Conservation (phyloP, 2,329 filamentous ascomycete species). For the Hirsutella thompsonii region DNA sequence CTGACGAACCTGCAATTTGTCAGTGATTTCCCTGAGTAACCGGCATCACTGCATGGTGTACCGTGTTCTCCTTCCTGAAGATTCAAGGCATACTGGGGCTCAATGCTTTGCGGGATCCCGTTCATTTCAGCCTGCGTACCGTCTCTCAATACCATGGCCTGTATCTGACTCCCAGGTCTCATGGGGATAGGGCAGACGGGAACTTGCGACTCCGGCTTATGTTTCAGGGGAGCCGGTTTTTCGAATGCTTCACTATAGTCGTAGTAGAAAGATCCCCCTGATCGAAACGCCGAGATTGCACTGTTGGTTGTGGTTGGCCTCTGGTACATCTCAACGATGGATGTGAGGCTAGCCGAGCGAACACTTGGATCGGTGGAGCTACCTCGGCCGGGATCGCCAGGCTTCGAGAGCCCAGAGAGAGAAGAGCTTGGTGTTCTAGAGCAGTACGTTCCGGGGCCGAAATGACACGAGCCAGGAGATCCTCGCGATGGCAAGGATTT, state of each 20-base stretch:
- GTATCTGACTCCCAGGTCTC: conserved; percentile 10
- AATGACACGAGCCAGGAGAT: conserved; percentile 13
- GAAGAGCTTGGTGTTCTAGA: conserved; percentile 24
- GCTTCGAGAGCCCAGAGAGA: conserved; percentile 12
- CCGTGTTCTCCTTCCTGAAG: not conserved
- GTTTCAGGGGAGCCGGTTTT: conserved; percentile 10
- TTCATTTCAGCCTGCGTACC: conserved; percentile 7
- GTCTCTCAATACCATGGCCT: conserved; percentile 14
- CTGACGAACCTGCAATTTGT: not conserved
- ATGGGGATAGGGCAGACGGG: conserved; percentile 19
- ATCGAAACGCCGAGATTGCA: conserved; percentile 14
- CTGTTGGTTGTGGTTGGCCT: conserved; percentile 13
- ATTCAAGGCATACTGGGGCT: not conserved
- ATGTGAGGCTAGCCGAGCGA: conserved; percentile 35
- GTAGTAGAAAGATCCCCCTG: conserved; percentile 30
- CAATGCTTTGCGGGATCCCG: not conserved
- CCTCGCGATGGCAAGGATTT: conserved; percentile 21
- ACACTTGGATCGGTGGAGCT: conserved; percentile 22
- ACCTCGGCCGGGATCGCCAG: conserved; percentile 18
- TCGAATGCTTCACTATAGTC: conserved; percentile 41
- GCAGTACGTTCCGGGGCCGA: conserved; percentile 9
- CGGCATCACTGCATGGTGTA: not conserved
- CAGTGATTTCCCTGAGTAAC: not conserved
- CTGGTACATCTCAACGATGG: conserved; percentile 35
- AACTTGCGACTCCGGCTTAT: conserved; percentile 5